A percentile compares a stretch with the other conserved stretches of the same genome.
Evolutionary conservation across 257 asterid species (phyloP).

Genomic region (Solanum chaucha): DNA sequence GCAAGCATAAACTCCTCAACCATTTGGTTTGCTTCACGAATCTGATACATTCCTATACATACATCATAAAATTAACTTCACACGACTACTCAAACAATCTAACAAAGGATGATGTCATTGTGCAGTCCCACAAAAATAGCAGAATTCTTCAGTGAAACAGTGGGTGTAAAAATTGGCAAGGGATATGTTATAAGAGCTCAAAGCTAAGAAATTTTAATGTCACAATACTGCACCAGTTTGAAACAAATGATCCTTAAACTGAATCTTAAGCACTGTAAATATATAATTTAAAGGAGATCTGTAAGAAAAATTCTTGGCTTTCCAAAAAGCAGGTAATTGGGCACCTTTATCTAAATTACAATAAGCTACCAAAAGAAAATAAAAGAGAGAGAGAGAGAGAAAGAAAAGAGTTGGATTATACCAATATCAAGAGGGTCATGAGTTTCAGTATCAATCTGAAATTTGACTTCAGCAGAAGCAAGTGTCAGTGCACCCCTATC

Average conservation of each 20-base stretch:
- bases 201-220: not conserved
- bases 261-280: not conserved
- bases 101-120: not conserved
- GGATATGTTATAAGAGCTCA: not conserved
- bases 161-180: not conserved
- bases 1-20: constrained; percentile 99
- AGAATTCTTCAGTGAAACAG: not conserved
- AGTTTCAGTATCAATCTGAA: constrained; percentile 96
- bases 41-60: constrained; percentile 93
- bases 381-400: not conserved
- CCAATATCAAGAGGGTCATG: constrained; percentile 99
- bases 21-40: constrained; percentile 99
- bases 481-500: constrained; percentile 98
- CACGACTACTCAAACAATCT: not conserved
- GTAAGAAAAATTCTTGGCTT: not conserved
- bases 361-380: not conserved
- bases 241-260: not conserved
- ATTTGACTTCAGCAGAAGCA: constrained; percentile 99
- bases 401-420: constrained; percentile 20
- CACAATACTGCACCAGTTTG: not conserved
- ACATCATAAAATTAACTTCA: not conserved
- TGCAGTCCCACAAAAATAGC: not conserved
- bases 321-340: not conserved
- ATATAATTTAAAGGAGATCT: not conserved
- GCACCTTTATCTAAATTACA: not conserved